A percentile compares a stretch with the other conserved stretches of the same genome.
These are phyloP conservation scores for Xenoacremonium recifei DNA, from an alignment of 2,329 filamentous ascomycete genomes.

Conservation along the genomic window DNA sequence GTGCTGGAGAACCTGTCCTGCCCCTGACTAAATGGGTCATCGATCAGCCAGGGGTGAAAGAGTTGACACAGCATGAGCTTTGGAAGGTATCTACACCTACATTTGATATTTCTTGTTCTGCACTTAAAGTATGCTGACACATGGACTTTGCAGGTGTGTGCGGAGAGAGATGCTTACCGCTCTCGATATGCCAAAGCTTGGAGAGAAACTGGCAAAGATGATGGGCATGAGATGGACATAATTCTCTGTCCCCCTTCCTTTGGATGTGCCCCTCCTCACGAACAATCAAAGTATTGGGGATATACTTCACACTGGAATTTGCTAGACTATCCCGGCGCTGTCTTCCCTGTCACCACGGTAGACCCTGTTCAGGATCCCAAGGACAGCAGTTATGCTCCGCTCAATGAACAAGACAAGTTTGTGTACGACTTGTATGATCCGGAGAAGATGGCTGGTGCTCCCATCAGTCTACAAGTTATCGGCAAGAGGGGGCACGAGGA, in stretches of 20 bases:
- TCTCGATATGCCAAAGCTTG: slow-evolving; percentile 36
- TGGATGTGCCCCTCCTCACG: slow-evolving; percentile 46
- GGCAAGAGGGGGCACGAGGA: slow-evolving; percentile 29
- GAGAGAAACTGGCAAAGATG: slow-evolving; percentile 31
- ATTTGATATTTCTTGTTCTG: too few species aligned
- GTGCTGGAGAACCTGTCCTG: slow-evolving; percentile 55
- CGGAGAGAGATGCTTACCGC: slow-evolving; percentile 39
- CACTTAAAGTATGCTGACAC: neutral
- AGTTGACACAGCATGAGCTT: slow-evolving; percentile 38
- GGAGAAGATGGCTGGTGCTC: slow-evolving; percentile 22
- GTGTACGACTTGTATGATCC: slow-evolving; percentile 28
- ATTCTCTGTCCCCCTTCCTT: slow-evolving; percentile 61
- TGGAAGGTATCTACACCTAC: slow-evolving; percentile 32
- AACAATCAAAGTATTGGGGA: slow-evolving; percentile 52
- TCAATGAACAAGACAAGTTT: slow-evolving; percentile 28
- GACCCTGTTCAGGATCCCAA: slow-evolving; percentile 23
- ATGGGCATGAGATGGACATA: slow-evolving; percentile 49
- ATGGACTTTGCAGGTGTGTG: slow-evolving; percentile 27
- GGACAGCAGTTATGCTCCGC: slow-evolving; percentile 22
- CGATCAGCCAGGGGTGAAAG: slow-evolving; percentile 45
- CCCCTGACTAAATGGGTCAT: slow-evolving; percentile 60
- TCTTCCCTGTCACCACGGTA: slow-evolving; percentile 53
- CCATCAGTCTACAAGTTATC: slow-evolving; percentile 27
- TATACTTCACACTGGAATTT: slow-evolving; percentile 70
- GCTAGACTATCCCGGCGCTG: slow-evolving; percentile 62